Conservation (phyloP, 805 yeast genomes). For the Schizosaccharomyces octosporus region DNA sequence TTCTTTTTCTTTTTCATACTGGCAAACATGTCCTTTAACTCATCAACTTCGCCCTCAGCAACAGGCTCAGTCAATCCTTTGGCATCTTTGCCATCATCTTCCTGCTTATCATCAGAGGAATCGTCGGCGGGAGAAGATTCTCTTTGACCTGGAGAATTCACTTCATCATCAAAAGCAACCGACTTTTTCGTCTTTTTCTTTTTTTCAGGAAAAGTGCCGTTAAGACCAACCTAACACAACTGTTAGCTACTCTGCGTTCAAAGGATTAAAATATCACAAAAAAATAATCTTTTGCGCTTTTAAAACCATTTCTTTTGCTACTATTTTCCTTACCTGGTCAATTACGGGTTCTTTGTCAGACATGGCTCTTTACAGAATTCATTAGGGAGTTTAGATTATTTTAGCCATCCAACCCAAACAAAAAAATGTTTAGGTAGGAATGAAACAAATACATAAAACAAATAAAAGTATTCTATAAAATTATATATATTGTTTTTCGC, state of each 20-base stretch:
- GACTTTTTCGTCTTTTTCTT: conserved; percentile 13
- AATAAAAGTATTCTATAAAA: no score
- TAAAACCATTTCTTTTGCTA: background rate
- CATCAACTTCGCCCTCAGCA: conserved; percentile 12
- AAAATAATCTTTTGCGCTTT: background rate
- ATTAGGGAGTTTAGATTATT: background rate
- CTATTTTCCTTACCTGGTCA: background rate
- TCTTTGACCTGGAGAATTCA: background rate
- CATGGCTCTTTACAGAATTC: background rate
- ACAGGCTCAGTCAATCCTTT: background rate
- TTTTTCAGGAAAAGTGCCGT: conserved; percentile 13
- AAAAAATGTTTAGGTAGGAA: background rate
- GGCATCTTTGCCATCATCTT: conserved; percentile 4
- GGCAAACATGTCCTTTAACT: conserved; percentile 39
- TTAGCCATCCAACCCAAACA: background rate
- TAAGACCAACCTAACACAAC: conserved; percentile 7
- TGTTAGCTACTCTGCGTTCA: background rate
- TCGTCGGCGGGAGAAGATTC: conserved; percentile 5
- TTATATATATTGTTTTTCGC: no score
- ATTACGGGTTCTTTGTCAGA: background rate
- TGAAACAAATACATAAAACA: no score
- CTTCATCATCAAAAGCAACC: conserved; percentile 6
- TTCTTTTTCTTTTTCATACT: conserved; percentile 73
- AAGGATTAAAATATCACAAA: background rate
- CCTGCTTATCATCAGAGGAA: conserved; percentile 4